These are phyloP conservation scores for Cystobasidium ongulense DNA, from an alignment of 768 basidiomycete species.

Conservation along the genomic window DNA sequence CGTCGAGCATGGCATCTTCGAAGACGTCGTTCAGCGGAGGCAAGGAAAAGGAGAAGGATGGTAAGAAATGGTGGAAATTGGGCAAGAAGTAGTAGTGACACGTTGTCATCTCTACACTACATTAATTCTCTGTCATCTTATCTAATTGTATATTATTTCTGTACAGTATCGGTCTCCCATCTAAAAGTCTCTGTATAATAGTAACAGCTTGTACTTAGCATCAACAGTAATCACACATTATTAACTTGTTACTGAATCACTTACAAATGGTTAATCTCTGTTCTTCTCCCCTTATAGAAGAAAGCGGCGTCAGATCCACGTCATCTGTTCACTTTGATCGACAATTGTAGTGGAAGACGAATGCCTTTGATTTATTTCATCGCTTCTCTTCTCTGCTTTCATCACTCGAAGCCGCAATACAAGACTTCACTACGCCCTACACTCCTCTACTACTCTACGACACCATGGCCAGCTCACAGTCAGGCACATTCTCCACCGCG, in stretches of 20 bases:
- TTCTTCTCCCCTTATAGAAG: not conserved
- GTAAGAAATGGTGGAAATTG: slow-evolving; percentile 30
- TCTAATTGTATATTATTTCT: not conserved
- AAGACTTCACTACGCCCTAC: not conserved
- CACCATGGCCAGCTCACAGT: slow-evolving; percentile 3
- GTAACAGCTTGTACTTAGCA: too few species aligned
- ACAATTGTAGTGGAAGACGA: not conserved
- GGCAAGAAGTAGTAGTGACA: slow-evolving; percentile 25
- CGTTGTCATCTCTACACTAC: not conserved
- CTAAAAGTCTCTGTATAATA: too few species aligned
- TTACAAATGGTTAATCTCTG: not conserved
- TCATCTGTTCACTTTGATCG: not conserved
- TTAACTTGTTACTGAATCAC: too few species aligned
- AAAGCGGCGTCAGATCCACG: not conserved
- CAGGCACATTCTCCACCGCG: not conserved
- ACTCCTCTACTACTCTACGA: not conserved
- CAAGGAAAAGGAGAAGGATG: slow-evolving; percentile 26
- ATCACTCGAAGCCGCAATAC: not conserved
- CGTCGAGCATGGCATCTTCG: not conserved
- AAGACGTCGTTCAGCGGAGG: not conserved
- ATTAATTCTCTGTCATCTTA: not conserved
- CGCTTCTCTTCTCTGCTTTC: not conserved
- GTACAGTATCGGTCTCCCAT: too few species aligned
- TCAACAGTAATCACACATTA: not conserved
- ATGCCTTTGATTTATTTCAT: not conserved